Evolutionary conservation across 2,329 filamentous ascomycete genomes (phyloP), one percentile per base, ranked within the genome.

Genomic region (Zopfia rhizophila): DNA sequence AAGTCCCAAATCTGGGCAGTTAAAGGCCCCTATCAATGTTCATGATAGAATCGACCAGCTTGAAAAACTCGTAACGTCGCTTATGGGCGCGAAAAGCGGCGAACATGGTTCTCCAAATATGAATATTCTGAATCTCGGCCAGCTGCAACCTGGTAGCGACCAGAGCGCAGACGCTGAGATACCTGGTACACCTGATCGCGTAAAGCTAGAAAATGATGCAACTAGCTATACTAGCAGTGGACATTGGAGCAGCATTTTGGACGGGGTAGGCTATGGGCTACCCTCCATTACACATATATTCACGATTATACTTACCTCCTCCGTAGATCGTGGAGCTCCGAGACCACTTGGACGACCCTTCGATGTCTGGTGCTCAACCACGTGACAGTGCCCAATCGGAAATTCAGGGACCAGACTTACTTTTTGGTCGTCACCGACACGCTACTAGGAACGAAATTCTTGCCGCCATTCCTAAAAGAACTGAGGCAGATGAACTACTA

Each of bases 161-260:
- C 41, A 37, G 2, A 41, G 45, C 5, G 45, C 23, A 10, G 40
- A 56, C 28, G 21, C 46, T 16, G 61, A 65, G 8, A 43, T 63
- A 12, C 45, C 55, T 3, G 49, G 45, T 5, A 65, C 60, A n/a
- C 61, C 63, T 7, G 65, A 64, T 40, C 60, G 57, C n/a, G 59
- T 70, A 17, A 67, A 62, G 18, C 36, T 66, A 7, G 56, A 51
- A 10, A 55, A 42, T 17, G 63, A 69, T 24, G 60, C 61, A 13
- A 68, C 62, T 4, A 62, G 58, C 12, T 70, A 69, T 25, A 60
- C 59, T 4, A 66, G 61, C 24, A 63, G 66, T 38, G 56, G 61
- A 2, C 69, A 72, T 38, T 72, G 69, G 69, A 62, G 61, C n/a
- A 69, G 64, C 18, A 68, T 72, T 18, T 38, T 72, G 17, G 66